Conservation (phyloP, 1,284 basidiomycete genomes). For the Golubevia sp. region DNA sequence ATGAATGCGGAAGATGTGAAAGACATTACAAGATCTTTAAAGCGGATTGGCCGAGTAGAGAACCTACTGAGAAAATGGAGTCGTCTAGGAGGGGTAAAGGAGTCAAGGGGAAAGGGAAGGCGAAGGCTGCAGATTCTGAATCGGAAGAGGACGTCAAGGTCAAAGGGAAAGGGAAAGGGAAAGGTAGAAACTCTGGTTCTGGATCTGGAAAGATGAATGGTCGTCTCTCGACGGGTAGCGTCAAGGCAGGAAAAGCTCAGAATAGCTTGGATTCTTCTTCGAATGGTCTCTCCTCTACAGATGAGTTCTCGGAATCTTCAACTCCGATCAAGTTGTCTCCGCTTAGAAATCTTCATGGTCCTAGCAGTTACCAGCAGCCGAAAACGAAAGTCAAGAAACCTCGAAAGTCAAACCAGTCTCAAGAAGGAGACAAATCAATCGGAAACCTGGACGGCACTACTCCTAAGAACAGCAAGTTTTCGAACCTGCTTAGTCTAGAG, state of each 20-base stretch:
- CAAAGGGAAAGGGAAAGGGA: not conserved
- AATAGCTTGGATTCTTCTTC: not conserved
- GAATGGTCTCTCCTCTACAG: not conserved
- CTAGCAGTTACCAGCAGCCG: not conserved
- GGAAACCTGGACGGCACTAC: conserved; percentile 5
- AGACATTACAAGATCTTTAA: conserved; percentile 59
- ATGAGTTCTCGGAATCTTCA: not conserved
- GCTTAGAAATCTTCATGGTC: not conserved
- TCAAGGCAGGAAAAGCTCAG: not conserved
- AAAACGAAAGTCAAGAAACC: not conserved
- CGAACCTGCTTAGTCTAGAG: not conserved
- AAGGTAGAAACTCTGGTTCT: not conserved
- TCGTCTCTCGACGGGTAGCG: no score
- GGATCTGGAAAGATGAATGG: not conserved
- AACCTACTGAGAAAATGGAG: conserved; percentile 9
- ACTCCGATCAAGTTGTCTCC: not conserved
- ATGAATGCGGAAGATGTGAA: conserved; percentile 56
- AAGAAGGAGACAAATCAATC: not conserved
- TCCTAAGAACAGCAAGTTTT: not conserved
- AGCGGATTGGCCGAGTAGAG: conserved; percentile 49
- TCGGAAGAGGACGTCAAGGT: conserved; percentile 2
- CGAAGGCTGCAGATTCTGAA: not conserved
- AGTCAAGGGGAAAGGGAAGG: not conserved
- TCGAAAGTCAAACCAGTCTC: not conserved
- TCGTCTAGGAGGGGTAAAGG: conserved; percentile 3